Evolutionary conservation across 768 basidiomycete species (phyloP).

Genomic region (Tremella yokohamensis): DNA sequence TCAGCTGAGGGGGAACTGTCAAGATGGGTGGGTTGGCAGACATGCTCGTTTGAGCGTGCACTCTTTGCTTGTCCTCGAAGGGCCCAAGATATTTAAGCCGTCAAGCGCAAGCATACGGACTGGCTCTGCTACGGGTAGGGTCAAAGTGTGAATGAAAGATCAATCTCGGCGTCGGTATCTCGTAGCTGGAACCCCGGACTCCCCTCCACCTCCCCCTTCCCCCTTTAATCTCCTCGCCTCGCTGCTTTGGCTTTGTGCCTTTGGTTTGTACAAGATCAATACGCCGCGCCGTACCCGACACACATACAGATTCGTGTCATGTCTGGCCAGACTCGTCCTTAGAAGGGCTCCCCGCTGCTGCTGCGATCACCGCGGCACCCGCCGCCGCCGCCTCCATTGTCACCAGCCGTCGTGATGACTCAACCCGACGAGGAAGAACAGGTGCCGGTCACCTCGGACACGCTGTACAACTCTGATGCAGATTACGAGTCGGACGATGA

Average conservation of each 20-base stretch:
- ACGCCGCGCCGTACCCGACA: no score
- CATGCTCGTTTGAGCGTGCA: background rate
- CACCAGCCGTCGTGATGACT: conserved; percentile 3
- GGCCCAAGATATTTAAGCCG: background rate
- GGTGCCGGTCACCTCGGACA: background rate
- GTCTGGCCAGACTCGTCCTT: no score
- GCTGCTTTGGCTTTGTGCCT: no score
- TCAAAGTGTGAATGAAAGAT: background rate
- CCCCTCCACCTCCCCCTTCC: background rate
- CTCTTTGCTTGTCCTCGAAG: background rate
- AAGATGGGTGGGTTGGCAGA: conserved; percentile 27
- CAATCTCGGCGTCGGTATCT: conserved; percentile 3
- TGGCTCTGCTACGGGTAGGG: background rate
- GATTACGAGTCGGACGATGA: conserved; percentile 18
- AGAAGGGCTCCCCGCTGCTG: no score
- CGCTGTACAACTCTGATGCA: background rate
- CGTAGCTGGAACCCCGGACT: background rate
- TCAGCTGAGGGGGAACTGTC: conserved; percentile 14
- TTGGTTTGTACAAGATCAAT: no score
- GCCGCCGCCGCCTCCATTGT: background rate
- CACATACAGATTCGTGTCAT: no score
- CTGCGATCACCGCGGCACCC: no score
- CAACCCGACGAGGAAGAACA: no score
- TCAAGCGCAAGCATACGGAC: background rate
- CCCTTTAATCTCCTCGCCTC: no score